These are phyloP conservation scores for Solanum ahanhuiri DNA, from an alignment of 257 asterid species.

Conservation along the genomic window DNA sequence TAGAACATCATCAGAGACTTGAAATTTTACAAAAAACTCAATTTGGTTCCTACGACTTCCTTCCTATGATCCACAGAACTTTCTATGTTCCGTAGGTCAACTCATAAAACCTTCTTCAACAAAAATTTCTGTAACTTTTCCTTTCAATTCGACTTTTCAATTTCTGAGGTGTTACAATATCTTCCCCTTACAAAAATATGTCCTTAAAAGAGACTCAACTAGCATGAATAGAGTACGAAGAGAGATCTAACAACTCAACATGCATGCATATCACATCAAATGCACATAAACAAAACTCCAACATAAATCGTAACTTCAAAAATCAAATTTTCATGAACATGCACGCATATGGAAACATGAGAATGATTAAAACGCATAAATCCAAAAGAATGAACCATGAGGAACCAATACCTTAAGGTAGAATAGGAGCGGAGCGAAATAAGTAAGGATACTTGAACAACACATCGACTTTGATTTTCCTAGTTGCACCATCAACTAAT, in stretches of 20 bases:
- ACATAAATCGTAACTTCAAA: neutral
- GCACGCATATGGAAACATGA: neutral
- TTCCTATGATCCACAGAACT: too few relatives aligned
- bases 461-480: neutral
- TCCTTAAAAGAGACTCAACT: neutral
- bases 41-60: neutral
- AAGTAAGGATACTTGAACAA: neutral
- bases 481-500: neutral
- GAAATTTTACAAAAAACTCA: too few relatives aligned
- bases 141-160: neutral
- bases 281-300: neutral
- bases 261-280: neutral
- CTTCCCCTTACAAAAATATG: too few relatives aligned
- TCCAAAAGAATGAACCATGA: neutral
- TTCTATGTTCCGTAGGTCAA: neutral
- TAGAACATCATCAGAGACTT: neutral
- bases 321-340: too few relatives aligned
- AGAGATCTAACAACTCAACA: neutral
- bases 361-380: too few relatives aligned
- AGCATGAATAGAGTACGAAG: neutral
- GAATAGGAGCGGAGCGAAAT: neutral
- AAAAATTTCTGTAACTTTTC: neutral
- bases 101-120: neutral
- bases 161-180: neutral
- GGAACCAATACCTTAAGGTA: neutral